These are phyloP conservation scores for Royoungia palumana DNA, from an alignment of 768 basidiomycete genomes.

Conservation along the genomic window DNA sequence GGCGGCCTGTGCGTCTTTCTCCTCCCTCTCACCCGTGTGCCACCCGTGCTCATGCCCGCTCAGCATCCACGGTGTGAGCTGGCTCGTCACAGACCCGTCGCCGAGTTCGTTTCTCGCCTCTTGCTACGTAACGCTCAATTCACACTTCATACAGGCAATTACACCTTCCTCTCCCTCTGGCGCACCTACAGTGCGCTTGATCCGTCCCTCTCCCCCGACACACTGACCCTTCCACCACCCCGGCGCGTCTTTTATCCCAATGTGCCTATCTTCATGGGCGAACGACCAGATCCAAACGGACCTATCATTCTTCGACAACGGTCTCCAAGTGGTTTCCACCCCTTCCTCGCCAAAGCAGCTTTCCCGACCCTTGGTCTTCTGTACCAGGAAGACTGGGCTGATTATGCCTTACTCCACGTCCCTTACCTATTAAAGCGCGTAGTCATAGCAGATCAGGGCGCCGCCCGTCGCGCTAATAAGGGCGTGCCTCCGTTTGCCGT, in stretches of 20 bases:
- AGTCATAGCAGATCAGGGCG: conserved; percentile 74
- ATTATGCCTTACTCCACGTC: conserved; percentile 61
- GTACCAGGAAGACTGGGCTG: conserved; percentile 74
- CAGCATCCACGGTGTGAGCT: conserved; percentile 67
- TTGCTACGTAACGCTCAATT: background rate
- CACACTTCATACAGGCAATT: conserved; percentile 43
- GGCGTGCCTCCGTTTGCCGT: conserved; percentile 33
- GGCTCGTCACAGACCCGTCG: conserved; percentile 54
- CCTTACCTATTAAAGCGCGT: conserved; percentile 76
- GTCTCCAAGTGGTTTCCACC: conserved; percentile 65
- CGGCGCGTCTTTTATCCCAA: conserved; percentile 74
- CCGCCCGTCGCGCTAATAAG: conserved; percentile 41
- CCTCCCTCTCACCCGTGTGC: background rate
- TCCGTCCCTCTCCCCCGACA: conserved; percentile 40
- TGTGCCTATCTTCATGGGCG: conserved; percentile 55
- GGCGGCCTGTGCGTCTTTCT: conserved; percentile 48
- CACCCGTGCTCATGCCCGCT: background rate
- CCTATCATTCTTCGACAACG: conserved; percentile 39
- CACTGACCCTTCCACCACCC: conserved; percentile 58
- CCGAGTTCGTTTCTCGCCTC: conserved; percentile 41
- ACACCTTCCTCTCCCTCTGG: conserved; percentile 75
- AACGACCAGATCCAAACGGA: conserved; percentile 28
- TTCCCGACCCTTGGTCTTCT: conserved; percentile 67
- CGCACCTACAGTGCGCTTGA: conserved; percentile 69
- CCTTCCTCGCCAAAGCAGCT: conserved; percentile 66